Base-by-base conservation (phyloP, 1,284 basidiomycete species). In the Ceratobasidium papillatum region DNA sequence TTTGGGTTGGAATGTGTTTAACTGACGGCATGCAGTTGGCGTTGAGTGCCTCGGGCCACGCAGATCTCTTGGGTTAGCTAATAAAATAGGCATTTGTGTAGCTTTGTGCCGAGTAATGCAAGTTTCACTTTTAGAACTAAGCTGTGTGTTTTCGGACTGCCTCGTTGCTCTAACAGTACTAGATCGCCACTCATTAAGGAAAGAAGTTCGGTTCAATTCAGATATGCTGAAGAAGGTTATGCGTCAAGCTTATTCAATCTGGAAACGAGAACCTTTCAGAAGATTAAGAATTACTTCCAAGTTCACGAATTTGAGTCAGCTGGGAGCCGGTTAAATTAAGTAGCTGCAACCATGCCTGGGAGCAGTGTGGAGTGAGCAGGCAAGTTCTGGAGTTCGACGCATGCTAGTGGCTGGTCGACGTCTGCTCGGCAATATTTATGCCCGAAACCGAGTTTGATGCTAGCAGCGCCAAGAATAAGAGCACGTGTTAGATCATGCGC, bases 1-100 rank as follows among this genome's bases (percentile, higher is more conserved):
- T 47, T 47, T 3, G 45, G 19, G 19, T 47, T 47, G 8, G 45
- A 47, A 47, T n/a, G 19, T 47, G 3, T 19, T 65, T 54, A 79
- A 30, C 56, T 73, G 58, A 38, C 77, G 82, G 80, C 19, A 73
- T 78, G 43, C 78, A 94, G 92, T 85, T 97, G 76, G 95, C 95
- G 19, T 85, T 97, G 76, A 95, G 94, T 75, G 94, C 95, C 36
- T 94, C 93, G 61, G 94, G 94, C 36, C 94, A 96, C 82, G 94
- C 91, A 59, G 95, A 97, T 83, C 83, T 96, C 77, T 85, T 96
- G 75, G 92, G 94, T 36, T 83, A 79, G 47, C 14, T 32, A 47
- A 47, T 47, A 47, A 47, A 47, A 47, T 47, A 47, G 45, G 8
- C 19, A n/a, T 64, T 3, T 22, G 34, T 47, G 8, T n/a, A 47